phyloP scores from a whole-genome alignment of 1,284 basidiomycete genomes.

The Ceratobasidium sp. region DNA sequence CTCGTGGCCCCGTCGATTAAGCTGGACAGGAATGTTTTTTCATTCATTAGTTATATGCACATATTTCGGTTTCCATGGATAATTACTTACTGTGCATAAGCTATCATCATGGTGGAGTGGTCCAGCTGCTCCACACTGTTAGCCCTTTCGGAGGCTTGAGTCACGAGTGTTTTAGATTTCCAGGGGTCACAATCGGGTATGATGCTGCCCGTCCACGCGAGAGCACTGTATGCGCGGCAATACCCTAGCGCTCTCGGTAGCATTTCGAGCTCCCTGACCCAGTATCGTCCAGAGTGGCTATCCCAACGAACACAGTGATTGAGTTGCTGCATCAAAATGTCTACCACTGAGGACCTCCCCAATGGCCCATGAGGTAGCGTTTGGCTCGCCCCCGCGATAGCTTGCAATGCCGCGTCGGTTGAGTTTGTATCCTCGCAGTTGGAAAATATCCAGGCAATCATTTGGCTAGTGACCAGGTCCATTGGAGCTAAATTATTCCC shows the following conservation, averaged over 20 bases:
- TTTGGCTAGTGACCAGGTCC: conserved; percentile 6
- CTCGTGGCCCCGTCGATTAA: too few relatives aligned
- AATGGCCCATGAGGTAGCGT: neutral
- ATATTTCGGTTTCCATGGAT: too few relatives aligned
- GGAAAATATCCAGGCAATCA: conserved; percentile 22
- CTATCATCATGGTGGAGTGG: too few relatives aligned
- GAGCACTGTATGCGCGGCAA: neutral
- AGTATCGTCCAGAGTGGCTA: neutral
- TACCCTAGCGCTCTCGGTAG: neutral
- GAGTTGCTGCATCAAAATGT: neutral
- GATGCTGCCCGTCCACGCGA: neutral
- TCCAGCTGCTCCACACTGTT: too few relatives aligned
- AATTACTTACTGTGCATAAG: too few relatives aligned
- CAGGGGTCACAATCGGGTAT: too few relatives aligned
- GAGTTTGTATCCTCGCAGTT: conserved; percentile 21
- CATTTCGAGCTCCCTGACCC: neutral
- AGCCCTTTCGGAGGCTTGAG: too few relatives aligned
- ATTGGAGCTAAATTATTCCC: neutral
- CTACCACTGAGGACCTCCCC: neutral
- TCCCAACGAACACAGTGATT: neutral
- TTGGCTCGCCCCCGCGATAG: neutral
- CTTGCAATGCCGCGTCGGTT: conserved; percentile 4
- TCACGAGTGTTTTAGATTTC: too few relatives aligned
- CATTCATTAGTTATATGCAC: too few relatives aligned
- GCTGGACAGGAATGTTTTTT: too few relatives aligned